Conservation (phyloP, 2,329 filamentous ascomycete genomes). For the Xylaria sp. region DNA sequence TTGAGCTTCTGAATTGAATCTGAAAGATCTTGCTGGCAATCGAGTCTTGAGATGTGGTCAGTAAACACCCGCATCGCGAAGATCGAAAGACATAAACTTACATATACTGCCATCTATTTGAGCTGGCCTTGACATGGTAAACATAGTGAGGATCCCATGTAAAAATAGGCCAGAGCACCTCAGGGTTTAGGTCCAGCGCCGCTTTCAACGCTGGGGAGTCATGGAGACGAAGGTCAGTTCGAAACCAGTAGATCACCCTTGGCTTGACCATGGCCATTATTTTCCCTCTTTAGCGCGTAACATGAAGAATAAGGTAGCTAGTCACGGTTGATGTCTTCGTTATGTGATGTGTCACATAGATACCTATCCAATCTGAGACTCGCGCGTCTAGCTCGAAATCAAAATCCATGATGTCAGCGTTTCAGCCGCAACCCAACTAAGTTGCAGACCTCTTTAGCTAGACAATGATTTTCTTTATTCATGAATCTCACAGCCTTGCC, state of each 20-base stretch:
- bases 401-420: conserved; percentile 39
- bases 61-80: neutral
- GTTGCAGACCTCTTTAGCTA: neutral
- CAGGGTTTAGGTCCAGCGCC: conserved; percentile 75
- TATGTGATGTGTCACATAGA: neutral
- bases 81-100: conserved; percentile 48
- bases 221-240: conserved; percentile 80
- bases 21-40: conserved; percentile 79
- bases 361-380: conserved; percentile 1
- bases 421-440: conserved; percentile 23
- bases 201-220: conserved; percentile 80
- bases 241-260: conserved; percentile 80
- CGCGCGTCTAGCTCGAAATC: conserved; percentile 16
- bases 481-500: neutral
- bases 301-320: neutral
- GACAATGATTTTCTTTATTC: neutral
- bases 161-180: conserved; percentile 78
- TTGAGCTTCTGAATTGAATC: conserved; percentile 73
- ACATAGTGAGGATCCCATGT: conserved; percentile 87
- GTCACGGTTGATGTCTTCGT: neutral
- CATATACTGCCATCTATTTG: conserved; percentile 81
- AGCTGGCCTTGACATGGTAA: conserved; percentile 74
- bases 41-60: conserved; percentile 60
- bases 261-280: conserved; percentile 49
- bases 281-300: neutral